phyloP scores from a whole-genome alignment of 202 grass and related monocot genomes.

The Musa balbisiana region DNA sequence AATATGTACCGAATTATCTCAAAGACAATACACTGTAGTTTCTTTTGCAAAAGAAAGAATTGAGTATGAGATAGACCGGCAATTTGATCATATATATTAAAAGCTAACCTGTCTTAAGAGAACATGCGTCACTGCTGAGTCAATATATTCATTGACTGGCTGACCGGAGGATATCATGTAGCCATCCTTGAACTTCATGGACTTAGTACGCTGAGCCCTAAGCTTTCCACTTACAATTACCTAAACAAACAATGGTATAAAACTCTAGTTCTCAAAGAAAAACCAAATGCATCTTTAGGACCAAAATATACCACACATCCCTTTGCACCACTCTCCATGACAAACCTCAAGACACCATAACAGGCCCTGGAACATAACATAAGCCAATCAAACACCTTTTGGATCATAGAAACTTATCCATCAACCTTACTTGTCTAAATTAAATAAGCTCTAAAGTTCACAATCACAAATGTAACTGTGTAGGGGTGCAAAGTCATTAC shows the following conservation, averaged over 20 bases:
- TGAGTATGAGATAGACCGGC: too few species aligned
- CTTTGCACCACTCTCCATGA: constrained; percentile 5
- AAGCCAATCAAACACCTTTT: background rate
- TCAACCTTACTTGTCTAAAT: background rate
- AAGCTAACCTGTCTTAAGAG: too few species aligned
- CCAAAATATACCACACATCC: background rate
- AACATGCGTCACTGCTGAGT: too few species aligned
- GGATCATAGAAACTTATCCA: background rate
- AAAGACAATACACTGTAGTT: too few species aligned
- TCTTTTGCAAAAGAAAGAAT: too few species aligned
- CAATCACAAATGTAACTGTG: background rate
- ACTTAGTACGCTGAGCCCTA: background rate
- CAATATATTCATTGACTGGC: too few species aligned
- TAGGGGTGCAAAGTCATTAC: too few species aligned
- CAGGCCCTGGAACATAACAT: background rate
- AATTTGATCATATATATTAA: too few species aligned
- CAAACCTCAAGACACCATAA: constrained; percentile 4
- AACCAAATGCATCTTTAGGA: background rate
- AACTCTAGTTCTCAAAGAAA: background rate
- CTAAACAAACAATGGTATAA: background rate
- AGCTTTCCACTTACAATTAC: constrained; percentile 9
- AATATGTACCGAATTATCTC: too few species aligned
- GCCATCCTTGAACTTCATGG: too few species aligned
- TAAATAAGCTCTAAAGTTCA: background rate
- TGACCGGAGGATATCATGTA: too few species aligned